Base-by-base conservation (phyloP, 2,329 filamentous ascomycete species). In the Bretziella fagacearum region DNA sequence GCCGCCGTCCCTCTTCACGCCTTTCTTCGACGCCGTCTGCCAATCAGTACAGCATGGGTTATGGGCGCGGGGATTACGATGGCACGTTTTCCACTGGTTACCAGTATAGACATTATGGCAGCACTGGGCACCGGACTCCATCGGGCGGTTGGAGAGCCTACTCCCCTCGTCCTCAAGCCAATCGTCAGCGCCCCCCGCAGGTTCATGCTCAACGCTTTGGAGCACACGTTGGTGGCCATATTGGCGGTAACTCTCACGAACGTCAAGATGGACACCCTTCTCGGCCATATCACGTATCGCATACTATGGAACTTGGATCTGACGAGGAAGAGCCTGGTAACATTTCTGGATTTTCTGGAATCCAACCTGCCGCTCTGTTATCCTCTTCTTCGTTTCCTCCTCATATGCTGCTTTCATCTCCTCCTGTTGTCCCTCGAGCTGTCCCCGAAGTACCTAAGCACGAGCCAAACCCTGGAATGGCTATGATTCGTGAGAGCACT, bases 231-330 rank as follows among this genome's bases (percentile, higher is more conserved):
- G 48, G 48, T 13, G 44, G 29, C 3, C 32, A 42, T 23, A 27
- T 33, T 25, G 48, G 43, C 6, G 27, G 29, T 2, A 42, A 13
- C 13, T 29, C 43, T 10, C 20, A 51, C 20, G 49, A 37, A 11
- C 26, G 22, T 17, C 42, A 44, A 10, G 49, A 51, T 5, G 27
- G 33, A 17, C 39, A 22, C 3, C 49, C 40, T 10, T 32, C 44
- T 6, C 35, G 49, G 4, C 22, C 33, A 5, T 47, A 47, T 15
- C 49, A 51, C 39, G 25, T 48, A 22, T 22, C 45, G 7, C 44
- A 48, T 10, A 39, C 29, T 17, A 26, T 20, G n/a, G 7, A n/a
- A 29, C 17, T 43, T 43, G 5, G 35, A 39, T 22, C 18, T 17
- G 35, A 45, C 26, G 36, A 33, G 2, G 33, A 46, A 11, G 25